Conservation (phyloP, 1,139 yeast species). For the Suhomyces wounanorum region DNA sequence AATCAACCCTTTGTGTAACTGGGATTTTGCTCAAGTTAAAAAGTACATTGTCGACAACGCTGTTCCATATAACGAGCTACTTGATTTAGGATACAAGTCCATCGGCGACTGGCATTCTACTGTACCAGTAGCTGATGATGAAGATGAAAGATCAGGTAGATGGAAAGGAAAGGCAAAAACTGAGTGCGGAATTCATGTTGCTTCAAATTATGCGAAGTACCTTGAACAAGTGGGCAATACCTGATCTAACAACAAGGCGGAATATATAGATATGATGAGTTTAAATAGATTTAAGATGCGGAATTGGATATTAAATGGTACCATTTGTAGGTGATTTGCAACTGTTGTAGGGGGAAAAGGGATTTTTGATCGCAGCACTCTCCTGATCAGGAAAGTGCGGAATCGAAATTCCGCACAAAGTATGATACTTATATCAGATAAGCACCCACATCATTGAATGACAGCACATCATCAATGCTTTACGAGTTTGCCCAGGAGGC, state of each 20-base stretch:
- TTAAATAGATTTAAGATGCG: neutral
- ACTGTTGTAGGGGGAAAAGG: neutral
- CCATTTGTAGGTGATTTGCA: neutral
- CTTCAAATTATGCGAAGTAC: constrained; percentile 67
- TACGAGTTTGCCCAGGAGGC: constrained; percentile 1
- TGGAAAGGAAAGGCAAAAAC: constrained; percentile 95
- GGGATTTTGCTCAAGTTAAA: constrained; percentile 77
- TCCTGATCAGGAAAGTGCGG: constrained; percentile 8
- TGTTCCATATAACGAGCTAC: constrained; percentile 83
- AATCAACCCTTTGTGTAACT: constrained; percentile 84
- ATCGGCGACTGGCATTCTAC: constrained; percentile 98
- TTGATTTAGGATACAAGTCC: constrained; percentile 86
- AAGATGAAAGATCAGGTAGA: constrained; percentile 93
- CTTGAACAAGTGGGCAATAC: neutral
- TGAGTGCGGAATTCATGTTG: constrained; percentile 93
- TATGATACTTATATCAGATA: neutral
- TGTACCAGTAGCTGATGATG: constrained; percentile 84
- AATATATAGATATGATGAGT: neutral
- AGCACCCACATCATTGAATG: neutral
- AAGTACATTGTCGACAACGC: constrained; percentile 63
- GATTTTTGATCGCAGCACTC: neutral
- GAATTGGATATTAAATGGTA: neutral
- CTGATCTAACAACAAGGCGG: neutral
- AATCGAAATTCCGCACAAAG: neutral
- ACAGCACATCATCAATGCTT: neutral